Conservation (phyloP, 345 rosid genomes). For the Euphorbia peplus region DNA sequence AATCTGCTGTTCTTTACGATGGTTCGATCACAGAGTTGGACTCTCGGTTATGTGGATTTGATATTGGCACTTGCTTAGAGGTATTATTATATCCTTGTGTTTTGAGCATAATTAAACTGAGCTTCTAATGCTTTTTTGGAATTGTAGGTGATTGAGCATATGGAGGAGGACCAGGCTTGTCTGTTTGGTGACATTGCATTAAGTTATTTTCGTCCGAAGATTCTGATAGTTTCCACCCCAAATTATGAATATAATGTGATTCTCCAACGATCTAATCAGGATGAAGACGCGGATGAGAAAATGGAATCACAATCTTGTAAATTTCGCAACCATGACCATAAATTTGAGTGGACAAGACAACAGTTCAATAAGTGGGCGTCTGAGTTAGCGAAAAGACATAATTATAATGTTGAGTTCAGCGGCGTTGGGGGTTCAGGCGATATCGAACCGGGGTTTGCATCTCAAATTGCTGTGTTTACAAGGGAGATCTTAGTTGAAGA, state of each 20-base stretch:
- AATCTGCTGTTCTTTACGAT: conserved; percentile 70
- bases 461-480: conserved; percentile 80
- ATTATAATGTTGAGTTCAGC: conserved; percentile 71
- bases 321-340: conserved; percentile 94
- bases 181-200: conserved; percentile 64
- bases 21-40: conserved; percentile 81
- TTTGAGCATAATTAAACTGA: background rate
- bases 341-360: conserved; percentile 94
- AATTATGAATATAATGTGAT: conserved; percentile 85
- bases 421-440: conserved; percentile 85
- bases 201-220: conserved; percentile 55
- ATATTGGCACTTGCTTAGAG: conserved; percentile 94
- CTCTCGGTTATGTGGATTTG: conserved; percentile 59
- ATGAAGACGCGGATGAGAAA: conserved; percentile 55
- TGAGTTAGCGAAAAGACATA: conserved; percentile 49
- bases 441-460: conserved; percentile 79
- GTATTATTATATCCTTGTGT: conserved; percentile 27
- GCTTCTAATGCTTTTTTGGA: conserved; percentile 5
- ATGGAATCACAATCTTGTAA: conserved; percentile 42
- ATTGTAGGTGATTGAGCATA: conserved; percentile 85
- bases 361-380: conserved; percentile 77
- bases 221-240: conserved; percentile 86
- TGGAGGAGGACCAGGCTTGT: conserved; percentile 86
- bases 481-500: conserved; percentile 19
- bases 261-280: conserved; percentile 59